These are phyloP conservation scores for Paracorniculantispora psalliotae DNA, from an alignment of 2,329 filamentous ascomycete species.

Conservation along the genomic window DNA sequence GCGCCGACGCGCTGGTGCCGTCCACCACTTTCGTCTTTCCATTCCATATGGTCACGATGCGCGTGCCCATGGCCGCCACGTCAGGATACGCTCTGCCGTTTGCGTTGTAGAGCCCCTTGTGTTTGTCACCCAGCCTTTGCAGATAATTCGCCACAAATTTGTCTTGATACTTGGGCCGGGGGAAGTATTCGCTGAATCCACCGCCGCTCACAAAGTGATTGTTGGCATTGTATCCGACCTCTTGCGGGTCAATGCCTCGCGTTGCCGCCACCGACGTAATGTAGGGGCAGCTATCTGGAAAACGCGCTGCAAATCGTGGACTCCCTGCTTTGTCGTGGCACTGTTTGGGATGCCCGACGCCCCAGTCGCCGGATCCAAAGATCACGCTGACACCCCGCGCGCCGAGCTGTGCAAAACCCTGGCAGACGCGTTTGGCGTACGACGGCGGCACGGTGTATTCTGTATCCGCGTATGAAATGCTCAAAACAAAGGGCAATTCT, in stretches of 20 bases:
- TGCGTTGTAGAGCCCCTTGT: background rate
- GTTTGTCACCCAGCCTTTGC: background rate
- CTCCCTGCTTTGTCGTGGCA: background rate
- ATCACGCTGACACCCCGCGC: conserved; percentile 9
- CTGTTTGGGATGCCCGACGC: conserved; percentile 1
- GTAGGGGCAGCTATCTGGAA: conserved; percentile 41
- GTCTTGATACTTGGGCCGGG: conserved; percentile 34
- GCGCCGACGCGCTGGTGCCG: conserved; percentile 42
- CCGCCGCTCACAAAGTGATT: conserved; percentile 46
- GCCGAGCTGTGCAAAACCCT: conserved; percentile 10
- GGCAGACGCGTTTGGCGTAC: conserved; percentile 7
- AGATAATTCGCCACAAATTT: conserved; percentile 41
- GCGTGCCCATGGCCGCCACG: conserved; percentile 44
- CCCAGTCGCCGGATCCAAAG: conserved; percentile 9
- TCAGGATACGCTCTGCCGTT: conserved; percentile 41
- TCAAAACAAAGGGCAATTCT: background rate
- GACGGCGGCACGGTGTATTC: conserved; percentile 8
- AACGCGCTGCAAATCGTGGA: conserved; percentile 6
- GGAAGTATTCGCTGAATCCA: conserved; percentile 38
- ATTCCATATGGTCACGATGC: conserved; percentile 25
- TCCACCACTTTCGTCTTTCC: conserved; percentile 29
- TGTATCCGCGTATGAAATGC: conserved; percentile 11
- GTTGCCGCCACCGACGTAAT: conserved; percentile 55
- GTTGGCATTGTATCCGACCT: conserved; percentile 30
- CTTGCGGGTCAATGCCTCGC: conserved; percentile 35